Percentiles rank a stretch among this genome's conserved stretches.
phyloP scores from a whole-genome alignment of 495 filamentous ascomycete species.

The Evansstolkia leycettana region DNA sequence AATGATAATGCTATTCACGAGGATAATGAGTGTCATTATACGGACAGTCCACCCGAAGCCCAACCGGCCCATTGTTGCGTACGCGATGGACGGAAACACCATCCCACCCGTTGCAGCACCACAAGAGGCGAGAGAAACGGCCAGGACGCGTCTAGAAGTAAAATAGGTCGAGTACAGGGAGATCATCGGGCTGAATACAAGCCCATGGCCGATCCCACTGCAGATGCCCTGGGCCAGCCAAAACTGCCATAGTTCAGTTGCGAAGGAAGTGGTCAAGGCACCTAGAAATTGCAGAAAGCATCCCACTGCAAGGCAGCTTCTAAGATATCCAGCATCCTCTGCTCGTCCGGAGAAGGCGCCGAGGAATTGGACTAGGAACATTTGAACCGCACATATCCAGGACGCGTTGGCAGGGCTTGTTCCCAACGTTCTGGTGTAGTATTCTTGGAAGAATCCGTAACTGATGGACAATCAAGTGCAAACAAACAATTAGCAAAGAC shows the following conservation, averaged over 20 bases:
- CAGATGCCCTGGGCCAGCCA: slow-evolving; percentile 62
- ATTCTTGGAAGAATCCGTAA: slow-evolving; percentile 59
- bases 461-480: slow-evolving; percentile 44
- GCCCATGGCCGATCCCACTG: slow-evolving; percentile 51
- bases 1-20: slow-evolving; percentile 30
- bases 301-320: slow-evolving; percentile 35
- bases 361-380: slow-evolving; percentile 19
- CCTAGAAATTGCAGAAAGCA: slow-evolving; percentile 42
- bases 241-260: slow-evolving; percentile 48
- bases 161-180: slow-evolving; percentile 58
- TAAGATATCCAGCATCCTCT: slow-evolving; percentile 49
- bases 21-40: slow-evolving; percentile 51
- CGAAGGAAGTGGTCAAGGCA: slow-evolving; percentile 49
- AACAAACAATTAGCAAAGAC: slow-evolving; percentile 41
- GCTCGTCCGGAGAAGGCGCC: slow-evolving; percentile 39
- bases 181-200: slow-evolving; percentile 48
- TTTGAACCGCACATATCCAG: slow-evolving; percentile 39
- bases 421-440: slow-evolving; percentile 38
- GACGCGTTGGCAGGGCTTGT: slow-evolving; percentile 44
- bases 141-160: slow-evolving; percentile 41
- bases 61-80: slow-evolving; percentile 43
- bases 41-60: slow-evolving; percentile 66
- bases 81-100: slow-evolving; percentile 53
- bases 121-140: slow-evolving; percentile 45
- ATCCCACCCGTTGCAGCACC: slow-evolving; percentile 59